A percentile compares a stretch with the other conserved stretches of the same genome.
These are phyloP conservation scores for Nakazawaea ambrosiae DNA, from an alignment of 805 yeast species.

Conservation along the genomic window DNA sequence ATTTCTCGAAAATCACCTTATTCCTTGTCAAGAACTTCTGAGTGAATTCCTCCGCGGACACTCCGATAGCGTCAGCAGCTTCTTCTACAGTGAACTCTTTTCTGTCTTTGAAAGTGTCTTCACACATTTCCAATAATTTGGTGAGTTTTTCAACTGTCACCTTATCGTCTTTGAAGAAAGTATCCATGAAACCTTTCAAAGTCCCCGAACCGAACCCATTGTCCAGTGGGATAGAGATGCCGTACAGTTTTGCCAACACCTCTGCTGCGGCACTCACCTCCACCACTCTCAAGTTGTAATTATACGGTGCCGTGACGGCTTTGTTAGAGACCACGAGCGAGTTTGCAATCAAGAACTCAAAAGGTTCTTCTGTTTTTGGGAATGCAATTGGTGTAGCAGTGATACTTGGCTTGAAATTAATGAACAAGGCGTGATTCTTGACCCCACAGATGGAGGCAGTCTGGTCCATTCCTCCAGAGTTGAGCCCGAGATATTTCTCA, in stretches of 20 bases:
- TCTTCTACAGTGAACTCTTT: conserved; percentile 46
- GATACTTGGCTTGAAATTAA: conserved; percentile 54
- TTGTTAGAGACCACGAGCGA: conserved; percentile 58
- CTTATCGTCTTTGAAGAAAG: conserved; percentile 30
- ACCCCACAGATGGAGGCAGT: conserved; percentile 65
- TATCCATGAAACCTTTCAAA: conserved; percentile 56
- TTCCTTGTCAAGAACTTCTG: conserved; percentile 39
- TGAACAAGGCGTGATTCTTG: conserved; percentile 46
- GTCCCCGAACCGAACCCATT: conserved; percentile 53
- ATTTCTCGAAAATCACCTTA: conserved; percentile 50
- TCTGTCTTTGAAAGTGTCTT: conserved; percentile 30
- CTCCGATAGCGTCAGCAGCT: conserved; percentile 35
- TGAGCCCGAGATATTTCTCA: conserved; percentile 68
- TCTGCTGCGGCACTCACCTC: conserved; percentile 67
- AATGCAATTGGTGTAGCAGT: conserved; percentile 47
- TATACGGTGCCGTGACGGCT: conserved; percentile 61
- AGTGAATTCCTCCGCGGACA: conserved; percentile 35
- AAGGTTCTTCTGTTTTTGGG: conserved; percentile 36
- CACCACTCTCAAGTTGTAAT: conserved; percentile 65
- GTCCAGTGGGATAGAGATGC: conserved; percentile 34
- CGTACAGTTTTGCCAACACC: conserved; percentile 42
- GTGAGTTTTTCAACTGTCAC: conserved; percentile 33
- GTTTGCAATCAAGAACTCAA: conserved; percentile 57
- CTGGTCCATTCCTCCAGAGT: conserved; percentile 79
- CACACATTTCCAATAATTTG: conserved; percentile 36